These are phyloP conservation scores for Debaryomyces subglobosus DNA, from an alignment of 1,139 yeast genomes.

Conservation along the genomic window DNA sequence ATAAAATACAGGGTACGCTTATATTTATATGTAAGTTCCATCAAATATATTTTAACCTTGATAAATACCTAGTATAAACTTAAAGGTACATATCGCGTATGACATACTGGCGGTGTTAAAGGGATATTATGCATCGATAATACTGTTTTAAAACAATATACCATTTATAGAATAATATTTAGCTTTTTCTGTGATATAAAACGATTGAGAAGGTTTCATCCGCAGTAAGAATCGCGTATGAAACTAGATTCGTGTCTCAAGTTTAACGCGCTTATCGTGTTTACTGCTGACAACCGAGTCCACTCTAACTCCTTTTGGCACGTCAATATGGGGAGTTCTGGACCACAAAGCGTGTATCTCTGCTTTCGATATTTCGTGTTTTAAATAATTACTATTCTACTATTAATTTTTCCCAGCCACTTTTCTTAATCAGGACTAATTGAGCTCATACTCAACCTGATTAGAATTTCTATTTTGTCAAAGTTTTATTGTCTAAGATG, in stretches of 20 bases:
- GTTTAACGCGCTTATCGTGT: not conserved
- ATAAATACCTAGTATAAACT: not conserved
- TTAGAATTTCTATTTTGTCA: not conserved
- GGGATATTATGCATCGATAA: conserved; percentile 2
- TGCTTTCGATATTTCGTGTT: not conserved
- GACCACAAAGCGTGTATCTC: not conserved
- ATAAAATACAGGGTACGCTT: not conserved
- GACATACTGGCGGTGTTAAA: conserved; percentile 6
- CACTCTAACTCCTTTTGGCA: not conserved
- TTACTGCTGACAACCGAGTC: not conserved
- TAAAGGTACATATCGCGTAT: conserved; percentile 7
- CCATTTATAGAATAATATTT: conserved; percentile 5
- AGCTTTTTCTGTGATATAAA: not conserved
- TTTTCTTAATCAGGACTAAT: not conserved
- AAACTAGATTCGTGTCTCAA: not conserved
- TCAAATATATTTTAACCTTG: conserved; percentile 1
- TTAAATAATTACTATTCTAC: not conserved
- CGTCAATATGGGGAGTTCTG: not conserved
- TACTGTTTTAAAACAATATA: conserved; percentile 4
- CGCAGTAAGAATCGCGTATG: conserved; percentile 1
- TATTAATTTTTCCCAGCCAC: not conserved
- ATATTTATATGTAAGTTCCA: conserved; percentile 2
- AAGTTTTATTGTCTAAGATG: not conserved
- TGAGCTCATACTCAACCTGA: not conserved
- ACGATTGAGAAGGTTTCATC: not conserved